Evolutionary conservation across 2,329 filamentous ascomycete genomes (phyloP), one percentile per base, ranked within the genome.

Genomic region (Pleomassaria siparia): DNA sequence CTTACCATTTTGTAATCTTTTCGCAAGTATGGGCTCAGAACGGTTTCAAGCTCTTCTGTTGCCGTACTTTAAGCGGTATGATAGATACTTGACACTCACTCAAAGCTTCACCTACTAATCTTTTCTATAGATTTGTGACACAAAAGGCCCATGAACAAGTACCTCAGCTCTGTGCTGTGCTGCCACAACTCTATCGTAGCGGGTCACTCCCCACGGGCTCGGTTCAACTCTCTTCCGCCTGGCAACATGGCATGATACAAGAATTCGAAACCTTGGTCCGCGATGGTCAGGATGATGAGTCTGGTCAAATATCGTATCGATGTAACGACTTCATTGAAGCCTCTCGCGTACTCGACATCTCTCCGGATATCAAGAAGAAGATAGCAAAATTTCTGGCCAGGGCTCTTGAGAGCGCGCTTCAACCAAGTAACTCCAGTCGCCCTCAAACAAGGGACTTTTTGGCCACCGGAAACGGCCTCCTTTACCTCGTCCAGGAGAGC

Each of bases 1-100:
- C 67, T 80, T 97, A 35, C 80, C 85, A 0, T 96, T 97, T 69
- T 96, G 90, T 70, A 86, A 86, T 12, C 85, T 89, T 43, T 85
- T 94, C 57, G 86, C 89, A 0, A 81, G 89, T 44, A 76, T 95
- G 28, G 85, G 91, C 37, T 67, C 80, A 1, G 81, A 86, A 44
- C 81, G 88, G 30, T 99, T 97, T 64, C 81, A 84, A 44, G 85
- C 83, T 54, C 76, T 96, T n/a, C 80, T 95, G 25, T 77, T 91
- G 7, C 86, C 84, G 29, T 85, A 88, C 47, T 91, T 97, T 58
- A 89, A 95, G 68, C 89, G 83, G 81, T 89, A 72, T 40, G 55
- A 13, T 47, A 4, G 4, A 4, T 25, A 10, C 30, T 40, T 9
- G n/a, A 9, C n/a, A 7, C 37, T 26, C 13, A 28, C 15, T 37